Conservation (phyloP, 106 monocot genomes). For the Ottelia alismoides region DNA sequence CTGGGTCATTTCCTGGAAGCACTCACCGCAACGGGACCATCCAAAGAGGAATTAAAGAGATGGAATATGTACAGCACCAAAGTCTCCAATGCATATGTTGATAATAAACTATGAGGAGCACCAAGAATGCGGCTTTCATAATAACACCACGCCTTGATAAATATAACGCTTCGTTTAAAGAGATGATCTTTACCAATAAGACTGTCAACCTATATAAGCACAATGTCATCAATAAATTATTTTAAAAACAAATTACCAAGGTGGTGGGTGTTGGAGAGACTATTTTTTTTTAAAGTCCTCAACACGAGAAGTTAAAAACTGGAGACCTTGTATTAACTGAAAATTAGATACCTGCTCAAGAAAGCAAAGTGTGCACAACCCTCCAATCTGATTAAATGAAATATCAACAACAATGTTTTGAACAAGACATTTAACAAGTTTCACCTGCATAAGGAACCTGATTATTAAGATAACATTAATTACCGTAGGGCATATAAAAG, state of each 20-base stretch:
- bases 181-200: conserved; percentile 76
- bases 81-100: conserved; percentile 92
- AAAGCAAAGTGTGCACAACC: conserved; percentile 74
- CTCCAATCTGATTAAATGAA: conserved; percentile 91
- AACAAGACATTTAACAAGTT: conserved; percentile 85
- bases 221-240: neutral
- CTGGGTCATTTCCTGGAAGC: neutral
- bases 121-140: conserved; percentile 95
- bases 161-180: conserved; percentile 73
- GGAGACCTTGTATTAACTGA: neutral
- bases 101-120: conserved; percentile 81
- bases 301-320: neutral
- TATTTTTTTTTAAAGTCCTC: too few species aligned
- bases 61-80: conserved; percentile 85
- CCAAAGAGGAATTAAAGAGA: conserved; percentile 57
- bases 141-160: conserved; percentile 98
- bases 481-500: too few species aligned
- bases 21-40: conserved; percentile 72
- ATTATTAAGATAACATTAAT: too few species aligned
- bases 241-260: neutral
- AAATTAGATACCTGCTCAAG: conserved; percentile 86
- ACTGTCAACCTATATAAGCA: conserved; percentile 50
- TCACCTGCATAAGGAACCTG: too few species aligned
- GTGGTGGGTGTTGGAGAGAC: too few species aligned
- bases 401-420: conserved; percentile 91